A percentile compares a stretch with the other conserved stretches of the same genome.
Evolutionary conservation across 2,329 filamentous ascomycete species (phyloP).

Genomic region (Colletotrichum liaoningense): DNA sequence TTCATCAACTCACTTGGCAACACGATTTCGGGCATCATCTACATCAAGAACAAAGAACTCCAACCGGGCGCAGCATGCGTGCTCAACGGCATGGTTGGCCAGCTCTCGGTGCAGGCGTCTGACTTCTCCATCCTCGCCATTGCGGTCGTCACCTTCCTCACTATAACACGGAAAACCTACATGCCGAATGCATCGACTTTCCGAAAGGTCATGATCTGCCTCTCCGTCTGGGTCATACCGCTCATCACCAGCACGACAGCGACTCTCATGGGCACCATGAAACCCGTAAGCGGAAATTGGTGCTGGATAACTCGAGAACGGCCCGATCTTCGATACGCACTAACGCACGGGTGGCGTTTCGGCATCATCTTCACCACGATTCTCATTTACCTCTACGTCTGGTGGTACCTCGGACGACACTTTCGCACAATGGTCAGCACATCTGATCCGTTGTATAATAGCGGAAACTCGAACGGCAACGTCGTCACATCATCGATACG

Average conservation of each 20-base stretch:
- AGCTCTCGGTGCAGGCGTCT: slow-evolving; percentile 56
- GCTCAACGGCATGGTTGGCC: slow-evolving; percentile 57
- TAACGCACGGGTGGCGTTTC: slow-evolving; percentile 59
- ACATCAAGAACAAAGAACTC: slow-evolving; percentile 43
- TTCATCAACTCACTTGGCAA: slow-evolving; percentile 56
- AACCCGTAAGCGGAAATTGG: slow-evolving; percentile 56
- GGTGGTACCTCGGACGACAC: slow-evolving; percentile 45
- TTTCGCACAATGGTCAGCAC: slow-evolving; percentile 37
- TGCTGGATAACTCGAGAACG: slow-evolving; percentile 56
- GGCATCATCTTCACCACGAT: slow-evolving; percentile 53
- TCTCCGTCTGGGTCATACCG: slow-evolving; percentile 53
- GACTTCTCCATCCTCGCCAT: slow-evolving; percentile 58
- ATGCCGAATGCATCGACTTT: slow-evolving; percentile 44
- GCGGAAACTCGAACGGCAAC: slow-evolving; percentile 7
- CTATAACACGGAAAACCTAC: slow-evolving; percentile 48
- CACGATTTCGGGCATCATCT: slow-evolving; percentile 51
- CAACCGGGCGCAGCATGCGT: slow-evolving; percentile 47
- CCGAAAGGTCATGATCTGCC: slow-evolving; percentile 48
- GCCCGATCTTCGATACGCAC: slow-evolving; percentile 54
- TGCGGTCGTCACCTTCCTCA: slow-evolving; percentile 54
- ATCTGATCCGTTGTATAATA: slow-evolving; percentile 16
- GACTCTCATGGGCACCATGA: slow-evolving; percentile 43
- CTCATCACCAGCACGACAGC: slow-evolving; percentile 48
- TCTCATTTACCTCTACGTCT: slow-evolving; percentile 55
- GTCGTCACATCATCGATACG: slow-evolving; percentile 12